phyloP scores from a whole-genome alignment of 805 yeast genomes.

The Lachancea quebecensis region DNA sequence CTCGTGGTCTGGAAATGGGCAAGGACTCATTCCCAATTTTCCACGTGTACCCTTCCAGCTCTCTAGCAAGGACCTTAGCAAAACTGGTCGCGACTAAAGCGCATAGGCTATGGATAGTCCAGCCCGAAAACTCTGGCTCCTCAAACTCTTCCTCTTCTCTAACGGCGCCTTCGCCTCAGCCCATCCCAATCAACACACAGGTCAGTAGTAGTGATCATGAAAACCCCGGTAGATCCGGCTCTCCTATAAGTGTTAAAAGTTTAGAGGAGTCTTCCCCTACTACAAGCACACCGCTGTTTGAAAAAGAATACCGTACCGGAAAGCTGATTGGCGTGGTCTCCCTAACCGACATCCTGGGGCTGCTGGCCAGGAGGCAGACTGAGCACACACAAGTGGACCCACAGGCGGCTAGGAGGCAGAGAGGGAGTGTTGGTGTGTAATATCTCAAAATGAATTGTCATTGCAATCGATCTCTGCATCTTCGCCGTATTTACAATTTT shows the following conservation, averaged over 20 bases:
- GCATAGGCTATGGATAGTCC: conserved; percentile 83
- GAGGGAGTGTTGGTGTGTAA: conserved; percentile 46
- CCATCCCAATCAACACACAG: conserved; percentile 17
- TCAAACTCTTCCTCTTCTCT: conserved; percentile 15
- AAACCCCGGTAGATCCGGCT: conserved; percentile 4
- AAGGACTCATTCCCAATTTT: conserved; percentile 96
- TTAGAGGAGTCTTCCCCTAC: conserved; percentile 1
- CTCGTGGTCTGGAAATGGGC: conserved; percentile 77
- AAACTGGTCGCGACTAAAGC: conserved; percentile 92
- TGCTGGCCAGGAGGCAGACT: conserved; percentile 54
- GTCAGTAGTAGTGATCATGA: conserved; percentile 4
- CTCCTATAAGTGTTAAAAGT: conserved; percentile 8
- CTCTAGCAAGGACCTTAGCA: conserved; percentile 84
- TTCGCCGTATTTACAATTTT: no score
- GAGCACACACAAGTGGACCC: conserved; percentile 81
- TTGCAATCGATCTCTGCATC: no score
- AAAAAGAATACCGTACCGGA: conserved; percentile 57
- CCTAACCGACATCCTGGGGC: conserved; percentile 78
- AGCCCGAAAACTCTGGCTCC: conserved; percentile 34
- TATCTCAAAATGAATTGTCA: not conserved
- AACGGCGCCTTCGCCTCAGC: conserved; percentile 16
- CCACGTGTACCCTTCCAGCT: conserved; percentile 75
- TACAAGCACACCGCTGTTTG: conserved; percentile 23
- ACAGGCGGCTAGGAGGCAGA: conserved; percentile 75
- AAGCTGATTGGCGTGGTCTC: conserved; percentile 87